A percentile compares a stretch with the other conserved stretches of the same genome.
phyloP scores from a whole-genome alignment of 805 yeast species.

The Candida xyloterini region DNA sequence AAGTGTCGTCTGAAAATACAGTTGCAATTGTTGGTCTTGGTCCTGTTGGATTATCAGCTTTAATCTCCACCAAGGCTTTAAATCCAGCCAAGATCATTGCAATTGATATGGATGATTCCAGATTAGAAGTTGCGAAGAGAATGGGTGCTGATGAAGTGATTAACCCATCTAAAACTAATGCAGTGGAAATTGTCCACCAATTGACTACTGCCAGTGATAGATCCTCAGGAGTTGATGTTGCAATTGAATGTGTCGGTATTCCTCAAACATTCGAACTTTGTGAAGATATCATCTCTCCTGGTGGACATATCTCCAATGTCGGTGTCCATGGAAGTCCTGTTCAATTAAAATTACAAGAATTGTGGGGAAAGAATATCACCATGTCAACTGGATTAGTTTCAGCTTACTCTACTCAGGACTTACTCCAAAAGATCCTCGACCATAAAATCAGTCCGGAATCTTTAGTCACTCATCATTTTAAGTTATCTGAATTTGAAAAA shows the following conservation, averaged over 20 bases:
- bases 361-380: constrained; percentile 44
- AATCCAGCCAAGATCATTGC: constrained; percentile 57
- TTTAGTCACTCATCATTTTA: constrained; percentile 60
- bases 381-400: constrained; percentile 51
- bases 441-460: constrained; percentile 45
- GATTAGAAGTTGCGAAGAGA: constrained; percentile 53
- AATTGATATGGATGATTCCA: constrained; percentile 57
- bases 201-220: constrained; percentile 29
- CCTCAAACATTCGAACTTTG: constrained; percentile 60
- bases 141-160: constrained; percentile 59
- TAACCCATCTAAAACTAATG: constrained; percentile 48
- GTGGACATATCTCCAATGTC: constrained; percentile 64
- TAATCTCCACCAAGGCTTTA: constrained; percentile 49
- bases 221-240: constrained; percentile 58
- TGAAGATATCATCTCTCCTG: constrained; percentile 50
- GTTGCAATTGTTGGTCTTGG: constrained; percentile 69
- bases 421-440: constrained; percentile 35
- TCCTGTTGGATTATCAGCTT: constrained; percentile 64
- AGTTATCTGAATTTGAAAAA: constrained; percentile 50
- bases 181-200: constrained; percentile 36
- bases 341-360: constrained; percentile 40
- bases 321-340: constrained; percentile 51
- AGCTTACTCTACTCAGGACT: constrained; percentile 40
- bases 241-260: constrained; percentile 63
- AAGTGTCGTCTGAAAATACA: constrained; percentile 49